A percentile compares a stretch with the other conserved stretches of the same genome.
Evolutionary conservation across 495 filamentous ascomycete species (phyloP).

Genomic region (Aspergillus avenaceus): DNA sequence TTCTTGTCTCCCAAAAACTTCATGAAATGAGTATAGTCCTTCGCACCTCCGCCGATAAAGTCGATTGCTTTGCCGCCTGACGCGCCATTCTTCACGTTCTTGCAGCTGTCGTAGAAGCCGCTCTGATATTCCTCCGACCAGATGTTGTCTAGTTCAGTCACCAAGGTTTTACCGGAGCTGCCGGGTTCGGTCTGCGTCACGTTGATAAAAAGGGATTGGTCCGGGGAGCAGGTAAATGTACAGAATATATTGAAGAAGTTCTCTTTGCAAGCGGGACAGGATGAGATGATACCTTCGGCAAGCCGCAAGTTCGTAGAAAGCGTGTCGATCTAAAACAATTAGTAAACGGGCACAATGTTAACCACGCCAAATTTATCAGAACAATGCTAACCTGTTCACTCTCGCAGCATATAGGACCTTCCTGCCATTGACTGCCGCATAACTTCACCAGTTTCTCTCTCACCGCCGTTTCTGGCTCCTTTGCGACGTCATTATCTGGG

Average conservation of each 20-base stretch:
- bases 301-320: conserved; percentile 77
- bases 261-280: conserved; percentile 91
- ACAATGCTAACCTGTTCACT: conserved; percentile 62
- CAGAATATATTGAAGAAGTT: conserved; percentile 99
- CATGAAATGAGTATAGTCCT: conserved; percentile 78
- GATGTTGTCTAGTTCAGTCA: conserved; percentile 88
- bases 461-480: conserved; percentile 62
- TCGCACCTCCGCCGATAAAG: conserved; percentile 91
- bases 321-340: conserved; percentile 58
- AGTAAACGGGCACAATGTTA: not conserved
- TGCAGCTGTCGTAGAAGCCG: conserved; percentile 95
- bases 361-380: not conserved
- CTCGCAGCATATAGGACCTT: conserved; percentile 79
- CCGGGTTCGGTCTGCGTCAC: conserved; percentile 70
- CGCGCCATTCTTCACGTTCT: conserved; percentile 95
- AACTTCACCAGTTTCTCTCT: conserved; percentile 75
- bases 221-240: conserved; percentile 93
- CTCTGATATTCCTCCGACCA: conserved; percentile 80
- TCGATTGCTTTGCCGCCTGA: conserved; percentile 90
- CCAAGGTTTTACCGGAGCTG: conserved; percentile 63
- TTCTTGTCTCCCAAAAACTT: conserved; percentile 93
- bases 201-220: conserved; percentile 94
- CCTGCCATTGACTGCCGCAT: conserved; percentile 80
- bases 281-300: conserved; percentile 82
- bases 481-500: conserved; percentile 84